Conservation (phyloP, 2,329 filamentous ascomycete genomes). For the Diaporthe helianthi region DNA sequence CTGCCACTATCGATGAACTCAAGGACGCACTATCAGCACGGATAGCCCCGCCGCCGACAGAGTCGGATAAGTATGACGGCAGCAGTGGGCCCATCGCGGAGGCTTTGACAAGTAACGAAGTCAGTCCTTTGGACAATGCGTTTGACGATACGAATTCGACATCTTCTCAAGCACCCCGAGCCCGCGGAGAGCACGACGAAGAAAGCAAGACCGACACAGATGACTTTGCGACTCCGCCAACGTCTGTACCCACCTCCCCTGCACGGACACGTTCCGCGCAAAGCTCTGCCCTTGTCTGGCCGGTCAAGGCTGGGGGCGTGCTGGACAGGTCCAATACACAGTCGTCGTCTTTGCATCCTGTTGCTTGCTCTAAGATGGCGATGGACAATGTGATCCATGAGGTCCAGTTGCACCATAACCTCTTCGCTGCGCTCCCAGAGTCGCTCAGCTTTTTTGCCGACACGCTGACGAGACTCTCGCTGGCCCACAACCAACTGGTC, state of each 20-base stretch:
- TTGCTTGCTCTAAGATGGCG: slow-evolving; percentile 63
- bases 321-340: slow-evolving; percentile 75
- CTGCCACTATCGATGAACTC: slow-evolving; percentile 79
- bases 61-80: slow-evolving; percentile 43
- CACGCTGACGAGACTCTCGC: slow-evolving; percentile 73
- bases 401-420: slow-evolving; percentile 79
- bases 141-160: slow-evolving; percentile 19
- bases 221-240: slow-evolving; percentile 65
- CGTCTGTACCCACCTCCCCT: slow-evolving; percentile 59
- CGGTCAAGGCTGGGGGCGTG: slow-evolving; percentile 65
- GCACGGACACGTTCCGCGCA: slow-evolving; percentile 57
- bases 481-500: slow-evolving; percentile 77
- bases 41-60: slow-evolving; percentile 63
- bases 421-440: slow-evolving; percentile 72
- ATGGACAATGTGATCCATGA: slow-evolving; percentile 59
- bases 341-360: slow-evolving; percentile 64
- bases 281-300: slow-evolving; percentile 57
- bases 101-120: slow-evolving; percentile 30
- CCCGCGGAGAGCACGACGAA: slow-evolving; percentile 46
- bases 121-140: slow-evolving; percentile 13
- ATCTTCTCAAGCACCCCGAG: background rate
- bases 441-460: slow-evolving; percentile 75
- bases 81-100: slow-evolving; percentile 33
- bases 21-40: slow-evolving; percentile 75
- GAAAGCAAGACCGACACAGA: slow-evolving; percentile 60